These are phyloP conservation scores for Sugiyamaella marilandica DNA, from an alignment of 805 yeast species.

Conservation along the genomic window DNA sequence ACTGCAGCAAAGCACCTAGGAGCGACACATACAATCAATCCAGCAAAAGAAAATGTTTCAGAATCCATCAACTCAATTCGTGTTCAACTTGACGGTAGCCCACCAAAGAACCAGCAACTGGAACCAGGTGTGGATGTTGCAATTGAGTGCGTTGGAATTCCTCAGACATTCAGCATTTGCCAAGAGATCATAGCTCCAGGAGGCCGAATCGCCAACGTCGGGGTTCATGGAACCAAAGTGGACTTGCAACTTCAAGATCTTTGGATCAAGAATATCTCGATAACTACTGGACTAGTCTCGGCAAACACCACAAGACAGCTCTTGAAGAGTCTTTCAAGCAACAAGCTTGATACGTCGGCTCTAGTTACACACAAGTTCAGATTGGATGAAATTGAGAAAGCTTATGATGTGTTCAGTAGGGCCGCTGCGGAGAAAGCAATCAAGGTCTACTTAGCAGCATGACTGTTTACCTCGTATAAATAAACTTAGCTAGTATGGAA, in stretches of 20 bases:
- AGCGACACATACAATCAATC: slow-evolving; percentile 90
- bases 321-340: slow-evolving; percentile 42
- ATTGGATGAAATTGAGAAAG: slow-evolving; percentile 67
- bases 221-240: slow-evolving; percentile 68
- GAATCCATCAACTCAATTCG: slow-evolving; percentile 38
- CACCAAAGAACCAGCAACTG: slow-evolving; percentile 54
- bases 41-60: slow-evolving; percentile 45
- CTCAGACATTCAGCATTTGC: slow-evolving; percentile 64
- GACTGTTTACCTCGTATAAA: too few species aligned
- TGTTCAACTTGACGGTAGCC: slow-evolving; percentile 31
- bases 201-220: slow-evolving; percentile 77
- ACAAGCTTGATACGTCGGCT: slow-evolving; percentile 56
- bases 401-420: slow-evolving; percentile 49
- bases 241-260: slow-evolving; percentile 69
- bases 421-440: slow-evolving; percentile 64
- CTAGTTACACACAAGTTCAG: slow-evolving; percentile 69
- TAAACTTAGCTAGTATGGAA: too few species aligned
- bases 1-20: slow-evolving; percentile 76
- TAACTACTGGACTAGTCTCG: slow-evolving; percentile 48
- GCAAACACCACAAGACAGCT: slow-evolving; percentile 41
- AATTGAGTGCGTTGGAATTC: slow-evolving; percentile 81
- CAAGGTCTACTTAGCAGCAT: slow-evolving; percentile 43
- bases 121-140: slow-evolving; percentile 61
- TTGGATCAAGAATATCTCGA: slow-evolving; percentile 60
- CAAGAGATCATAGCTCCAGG: slow-evolving; percentile 57